These are phyloP conservation scores for Metschnikowia reukaufii DNA, from an alignment of 805 yeast genomes.

Conservation along the genomic window DNA sequence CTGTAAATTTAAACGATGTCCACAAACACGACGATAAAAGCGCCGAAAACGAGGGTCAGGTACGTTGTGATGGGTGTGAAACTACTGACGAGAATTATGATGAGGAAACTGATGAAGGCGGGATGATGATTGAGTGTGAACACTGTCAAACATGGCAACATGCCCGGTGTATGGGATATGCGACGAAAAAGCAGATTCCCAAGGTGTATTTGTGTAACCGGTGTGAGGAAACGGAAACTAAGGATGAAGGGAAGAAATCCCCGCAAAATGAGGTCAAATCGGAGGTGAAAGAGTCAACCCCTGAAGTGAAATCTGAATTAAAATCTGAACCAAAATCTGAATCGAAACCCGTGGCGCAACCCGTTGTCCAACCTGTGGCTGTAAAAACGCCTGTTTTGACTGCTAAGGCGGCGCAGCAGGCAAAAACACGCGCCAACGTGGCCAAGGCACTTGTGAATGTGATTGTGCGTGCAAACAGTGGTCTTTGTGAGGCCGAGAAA, in stretches of 20 bases:
- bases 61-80: conserved; percentile 63
- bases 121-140: conserved; percentile 68
- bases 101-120: conserved; percentile 52
- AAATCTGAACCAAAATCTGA: too few species aligned
- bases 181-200: conserved; percentile 41
- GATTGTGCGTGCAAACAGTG: conserved; percentile 40
- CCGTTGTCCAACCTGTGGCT: too few species aligned
- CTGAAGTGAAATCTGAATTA: too few species aligned
- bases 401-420: conserved; percentile 6
- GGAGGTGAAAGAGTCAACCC: too few species aligned
- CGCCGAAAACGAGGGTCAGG: conserved; percentile 36
- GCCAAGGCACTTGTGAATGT: conserved; percentile 50
- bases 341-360: conserved; percentile 9
- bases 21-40: background rate
- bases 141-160: conserved; percentile 73
- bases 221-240: conserved; percentile 42
- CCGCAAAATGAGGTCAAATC: background rate
- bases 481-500: conserved; percentile 33
- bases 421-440: conserved; percentile 49
- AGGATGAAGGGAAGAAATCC: background rate
- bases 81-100: conserved; percentile 57
- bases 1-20: background rate
- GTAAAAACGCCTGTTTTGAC: background rate
- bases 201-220: conserved; percentile 52
- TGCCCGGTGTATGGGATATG: conserved; percentile 57